Evolutionary conservation across 805 yeast species (phyloP).

Genomic region (Kazachstania bromeliacearum): DNA sequence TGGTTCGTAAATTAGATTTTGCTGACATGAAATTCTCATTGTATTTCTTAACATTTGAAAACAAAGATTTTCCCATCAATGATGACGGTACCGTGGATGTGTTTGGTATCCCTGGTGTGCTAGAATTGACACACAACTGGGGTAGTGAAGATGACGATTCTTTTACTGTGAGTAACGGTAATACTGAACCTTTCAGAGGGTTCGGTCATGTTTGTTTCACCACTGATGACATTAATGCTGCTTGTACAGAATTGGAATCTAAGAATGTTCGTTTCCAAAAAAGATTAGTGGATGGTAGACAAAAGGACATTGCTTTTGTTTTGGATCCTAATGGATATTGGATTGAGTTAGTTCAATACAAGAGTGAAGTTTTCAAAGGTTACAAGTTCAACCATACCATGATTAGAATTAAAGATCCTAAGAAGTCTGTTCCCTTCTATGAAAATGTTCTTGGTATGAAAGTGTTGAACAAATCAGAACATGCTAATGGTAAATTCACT

Average conservation of each 20-base stretch:
- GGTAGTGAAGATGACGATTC: constrained; percentile 53
- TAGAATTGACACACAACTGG: constrained; percentile 77
- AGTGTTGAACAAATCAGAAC: constrained; percentile 45
- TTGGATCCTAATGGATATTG: constrained; percentile 96
- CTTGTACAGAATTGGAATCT: constrained; percentile 49
- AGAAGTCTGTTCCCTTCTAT: constrained; percentile 68
- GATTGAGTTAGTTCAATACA: constrained; percentile 75
- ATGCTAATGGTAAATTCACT: constrained; percentile 67
- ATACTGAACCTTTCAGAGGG: constrained; percentile 75
- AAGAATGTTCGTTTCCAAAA: constrained; percentile 72
- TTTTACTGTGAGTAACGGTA: constrained; percentile 67
- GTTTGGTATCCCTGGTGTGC: constrained; percentile 44
- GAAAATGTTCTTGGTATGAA: constrained; percentile 73
- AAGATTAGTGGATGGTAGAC: constrained; percentile 82
- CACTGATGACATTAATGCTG: constrained; percentile 63
- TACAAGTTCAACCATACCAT: constrained; percentile 71
- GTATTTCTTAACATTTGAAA: constrained; percentile 51
- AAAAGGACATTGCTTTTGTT: constrained; percentile 85
- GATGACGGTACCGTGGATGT: constrained; percentile 31
- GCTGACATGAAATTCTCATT: constrained; percentile 52
- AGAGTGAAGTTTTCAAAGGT: constrained; percentile 18
- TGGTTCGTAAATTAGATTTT: constrained; percentile 42
- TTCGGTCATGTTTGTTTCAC: constrained; percentile 91
- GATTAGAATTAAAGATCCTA: constrained; percentile 86
- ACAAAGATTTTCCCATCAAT: constrained; percentile 28